A percentile compares a stretch with the other conserved stretches of the same genome.
Conservation (phyloP, 371 early-diverging fungal species). For the Apophysomyces variabilis region DNA sequence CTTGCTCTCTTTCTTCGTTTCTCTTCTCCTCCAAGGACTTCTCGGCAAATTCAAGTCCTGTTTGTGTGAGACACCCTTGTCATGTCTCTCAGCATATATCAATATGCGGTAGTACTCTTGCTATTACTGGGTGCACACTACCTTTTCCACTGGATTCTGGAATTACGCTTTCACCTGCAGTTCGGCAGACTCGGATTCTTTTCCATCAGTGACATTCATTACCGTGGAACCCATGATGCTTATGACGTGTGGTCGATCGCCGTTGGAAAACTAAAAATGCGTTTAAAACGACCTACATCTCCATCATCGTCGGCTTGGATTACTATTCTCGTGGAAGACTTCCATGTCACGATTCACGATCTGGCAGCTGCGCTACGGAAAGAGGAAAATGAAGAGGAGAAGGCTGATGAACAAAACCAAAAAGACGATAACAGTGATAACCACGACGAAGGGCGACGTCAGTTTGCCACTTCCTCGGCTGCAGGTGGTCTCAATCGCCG, state of each 20-base stretch:
- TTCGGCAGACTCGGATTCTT: conserved; percentile 50
- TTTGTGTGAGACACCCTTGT: conserved; percentile 9
- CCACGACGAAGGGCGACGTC: not conserved
- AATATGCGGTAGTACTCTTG: conserved; percentile 26
- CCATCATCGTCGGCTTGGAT: conserved; percentile 39
- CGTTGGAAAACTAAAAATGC: conserved; percentile 49
- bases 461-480: not conserved
- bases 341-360: conserved; percentile 30
- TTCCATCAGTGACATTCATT: conserved; percentile 43
- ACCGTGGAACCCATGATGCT: conserved; percentile 27
- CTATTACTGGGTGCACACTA: conserved; percentile 19
- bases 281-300: conserved; percentile 33
- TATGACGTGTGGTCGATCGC: conserved; percentile 31
- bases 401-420: not conserved
- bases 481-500: conserved; percentile 23
- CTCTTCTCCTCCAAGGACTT: not conserved
- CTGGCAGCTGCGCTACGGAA: conserved; percentile 18
- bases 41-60: not conserved
- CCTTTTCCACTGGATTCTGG: conserved; percentile 29
- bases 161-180: conserved; percentile 40
- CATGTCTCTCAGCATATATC: conserved; percentile 28
- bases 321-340: conserved; percentile 38
- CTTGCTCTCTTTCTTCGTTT: not conserved
- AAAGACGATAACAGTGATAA: no score
- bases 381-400: conserved; percentile 6